These are phyloP conservation scores for Flagelloscypha sp. DNA, from an alignment of 768 basidiomycete species.

Conservation along the genomic window DNA sequence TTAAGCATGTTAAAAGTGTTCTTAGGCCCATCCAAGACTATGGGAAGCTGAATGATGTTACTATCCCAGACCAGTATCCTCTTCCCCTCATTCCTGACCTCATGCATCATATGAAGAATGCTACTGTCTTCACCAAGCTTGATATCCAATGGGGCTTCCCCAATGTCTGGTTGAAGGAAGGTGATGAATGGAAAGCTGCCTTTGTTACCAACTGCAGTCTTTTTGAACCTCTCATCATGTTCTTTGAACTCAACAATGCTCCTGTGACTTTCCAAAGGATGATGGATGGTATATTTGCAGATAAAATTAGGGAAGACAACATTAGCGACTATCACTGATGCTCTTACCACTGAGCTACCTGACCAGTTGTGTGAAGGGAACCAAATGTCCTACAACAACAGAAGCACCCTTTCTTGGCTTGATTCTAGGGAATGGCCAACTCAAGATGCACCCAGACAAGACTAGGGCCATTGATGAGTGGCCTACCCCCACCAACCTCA, in stretches of 20 bases:
- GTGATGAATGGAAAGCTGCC: not conserved
- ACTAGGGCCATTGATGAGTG: too few relatives aligned
- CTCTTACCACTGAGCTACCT: too few relatives aligned
- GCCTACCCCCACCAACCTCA: too few relatives aligned
- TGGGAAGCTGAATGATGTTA: slow-evolving; percentile 22
- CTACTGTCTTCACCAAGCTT: slow-evolving; percentile 25
- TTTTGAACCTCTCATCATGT: slow-evolving; percentile 34
- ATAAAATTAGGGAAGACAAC: too few relatives aligned
- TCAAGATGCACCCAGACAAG: too few relatives aligned
- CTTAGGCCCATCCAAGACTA: slow-evolving; percentile 24
- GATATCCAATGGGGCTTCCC: slow-evolving; percentile 34
- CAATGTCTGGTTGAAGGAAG: slow-evolving; percentile 20
- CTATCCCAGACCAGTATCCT: slow-evolving; percentile 24
- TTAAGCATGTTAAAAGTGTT: too few relatives aligned
- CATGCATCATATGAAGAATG: slow-evolving; percentile 17
- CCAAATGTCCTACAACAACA: too few relatives aligned
- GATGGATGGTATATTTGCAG: too few relatives aligned
- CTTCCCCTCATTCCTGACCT: slow-evolving; percentile 26
- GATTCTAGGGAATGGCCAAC: too few relatives aligned
- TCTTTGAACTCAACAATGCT: slow-evolving; percentile 27
- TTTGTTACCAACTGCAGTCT: slow-evolving; percentile 4
- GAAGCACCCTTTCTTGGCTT: too few relatives aligned
- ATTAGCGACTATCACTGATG: too few relatives aligned
- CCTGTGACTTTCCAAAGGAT: slow-evolving; percentile 29
- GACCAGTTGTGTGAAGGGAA: too few relatives aligned